These are phyloP conservation scores for Oryza australiensis DNA, from an alignment of 176 grass and related monocot genomes.

Conservation along the genomic window DNA sequence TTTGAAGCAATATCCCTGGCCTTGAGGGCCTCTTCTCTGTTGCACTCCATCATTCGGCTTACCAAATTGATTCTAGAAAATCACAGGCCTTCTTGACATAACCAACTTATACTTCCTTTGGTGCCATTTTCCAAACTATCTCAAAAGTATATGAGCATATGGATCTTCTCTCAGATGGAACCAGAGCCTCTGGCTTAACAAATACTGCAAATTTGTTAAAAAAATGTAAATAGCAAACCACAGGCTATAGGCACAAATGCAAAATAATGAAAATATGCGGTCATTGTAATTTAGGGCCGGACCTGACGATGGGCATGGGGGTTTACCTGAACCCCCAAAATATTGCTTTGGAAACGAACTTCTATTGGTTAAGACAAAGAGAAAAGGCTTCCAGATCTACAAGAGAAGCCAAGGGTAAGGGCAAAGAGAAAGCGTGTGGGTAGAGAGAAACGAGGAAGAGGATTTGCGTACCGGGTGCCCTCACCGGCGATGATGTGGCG, in stretches of 20 bases:
- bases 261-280: neutral
- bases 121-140: conserved; percentile 9
- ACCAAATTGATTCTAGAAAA: conserved; percentile 20
- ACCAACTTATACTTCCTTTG: neutral
- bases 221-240: neutral
- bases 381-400: neutral
- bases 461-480: too few relatives aligned
- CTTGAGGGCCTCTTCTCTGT: conserved; percentile 84
- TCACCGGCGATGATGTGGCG: too few relatives aligned
- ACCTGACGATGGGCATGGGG: too few relatives aligned
- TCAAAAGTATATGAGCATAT: conserved; percentile 28
- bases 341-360: neutral
- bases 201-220: conserved; percentile 31
- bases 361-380: neutral
- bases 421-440: too few relatives aligned
- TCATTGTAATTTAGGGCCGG: neutral
- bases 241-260: conserved; percentile 9
- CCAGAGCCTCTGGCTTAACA: neutral
- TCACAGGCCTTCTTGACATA: conserved; percentile 28
- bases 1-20: conserved; percentile 75
- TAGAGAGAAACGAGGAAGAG: too few relatives aligned
- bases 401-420: neutral
- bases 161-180: conserved; percentile 19
- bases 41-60: conserved; percentile 62
- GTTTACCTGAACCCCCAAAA: too few relatives aligned